Base-by-base conservation (phyloP, 768 basidiomycete genomes). In the Mrakia gelida region DNA sequence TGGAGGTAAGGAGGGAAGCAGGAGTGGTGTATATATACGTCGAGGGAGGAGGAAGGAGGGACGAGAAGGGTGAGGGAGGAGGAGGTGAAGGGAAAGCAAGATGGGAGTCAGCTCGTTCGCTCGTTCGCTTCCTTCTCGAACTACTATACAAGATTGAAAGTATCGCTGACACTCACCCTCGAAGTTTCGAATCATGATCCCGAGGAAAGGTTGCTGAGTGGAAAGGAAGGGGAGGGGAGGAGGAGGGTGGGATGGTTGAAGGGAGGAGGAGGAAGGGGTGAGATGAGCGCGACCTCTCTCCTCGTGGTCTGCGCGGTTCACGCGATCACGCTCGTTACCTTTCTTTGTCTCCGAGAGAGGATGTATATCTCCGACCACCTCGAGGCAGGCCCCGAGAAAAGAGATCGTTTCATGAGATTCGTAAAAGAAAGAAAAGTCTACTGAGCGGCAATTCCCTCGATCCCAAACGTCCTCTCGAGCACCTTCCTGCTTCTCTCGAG, bases 1-100 rank as follows among this genome's bases (percentile, higher is more conserved):
- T 95, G 83, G 11, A 18, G 43, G 32, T n/a, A 43, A 13, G 45
- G 9, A n/a, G 41, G n/a, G 68, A 34, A 38, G 7, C 30, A 10
- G 45, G 2, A 10, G 45, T 45, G 45, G 11, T 45, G 45, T 45
- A 45, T 38, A 16, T 6, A 52, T 32, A 15, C 26, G 52, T 56
- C 16, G 23, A 7, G 30, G 30, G 21, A 72, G 54, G 11, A 9
- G 28, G 15, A 68, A 8, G 63, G 54, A 30, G 71, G 10, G 34
- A 26, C 23, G 45, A 52, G n/a, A 32, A 18, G 34, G 43, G 23
- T 6, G 45, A 34, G 32, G 72, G 13, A 41, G 32, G 71, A 13
- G 63, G 11, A 18, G 61, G 49, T 13, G 59, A 59, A 38, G 41
- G 18, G 54, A 16, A 18, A 26, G 59, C n/a, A 52, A n/a, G 43